A percentile compares a stretch with the other conserved stretches of the same genome.
phyloP scores from a whole-genome alignment of 371 early-diverging fungal species.

The Lichtheimia corymbifera region DNA sequence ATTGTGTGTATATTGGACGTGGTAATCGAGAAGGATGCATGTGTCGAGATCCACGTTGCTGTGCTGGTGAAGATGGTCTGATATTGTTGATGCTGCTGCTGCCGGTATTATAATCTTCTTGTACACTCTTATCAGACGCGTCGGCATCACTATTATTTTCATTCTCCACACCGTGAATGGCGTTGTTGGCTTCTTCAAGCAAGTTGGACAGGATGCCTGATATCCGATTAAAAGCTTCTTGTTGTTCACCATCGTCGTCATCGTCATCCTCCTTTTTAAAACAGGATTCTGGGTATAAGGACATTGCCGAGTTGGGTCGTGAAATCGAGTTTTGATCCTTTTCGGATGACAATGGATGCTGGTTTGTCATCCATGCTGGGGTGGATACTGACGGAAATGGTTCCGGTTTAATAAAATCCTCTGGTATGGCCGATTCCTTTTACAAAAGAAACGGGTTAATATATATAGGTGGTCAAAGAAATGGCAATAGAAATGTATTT shows the following conservation, averaged over 20 bases:
- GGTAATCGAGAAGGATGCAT: no score
- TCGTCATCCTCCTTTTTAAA: conserved; percentile 21
- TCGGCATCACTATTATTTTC: conserved; percentile 13
- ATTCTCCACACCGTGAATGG: conserved; percentile 32
- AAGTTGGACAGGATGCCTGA: conserved; percentile 39
- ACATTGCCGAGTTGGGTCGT: conserved; percentile 42
- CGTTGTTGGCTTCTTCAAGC: conserved; percentile 49
- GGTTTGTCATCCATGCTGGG: conserved; percentile 10
- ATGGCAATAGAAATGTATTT: neutral
- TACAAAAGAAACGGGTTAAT: neutral
- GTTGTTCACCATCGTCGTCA: conserved; percentile 24
- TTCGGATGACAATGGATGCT: neutral
- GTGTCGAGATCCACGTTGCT: neutral
- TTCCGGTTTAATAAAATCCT: conserved; percentile 20
- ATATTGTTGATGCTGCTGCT: neutral
- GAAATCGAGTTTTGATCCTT: conserved; percentile 29
- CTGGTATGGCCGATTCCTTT: conserved; percentile 24
- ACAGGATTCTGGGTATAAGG: conserved; percentile 23
- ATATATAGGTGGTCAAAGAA: neutral
- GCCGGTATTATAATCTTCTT: neutral
- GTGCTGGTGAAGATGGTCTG: neutral
- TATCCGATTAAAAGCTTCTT: conserved; percentile 44
- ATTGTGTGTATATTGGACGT: no score
- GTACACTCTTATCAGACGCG: conserved; percentile 1
- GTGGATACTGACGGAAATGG: conserved; percentile 33